Conservation (phyloP, 2,329 filamentous ascomycete genomes). For the Aspergillus costaricaensis region DNA sequence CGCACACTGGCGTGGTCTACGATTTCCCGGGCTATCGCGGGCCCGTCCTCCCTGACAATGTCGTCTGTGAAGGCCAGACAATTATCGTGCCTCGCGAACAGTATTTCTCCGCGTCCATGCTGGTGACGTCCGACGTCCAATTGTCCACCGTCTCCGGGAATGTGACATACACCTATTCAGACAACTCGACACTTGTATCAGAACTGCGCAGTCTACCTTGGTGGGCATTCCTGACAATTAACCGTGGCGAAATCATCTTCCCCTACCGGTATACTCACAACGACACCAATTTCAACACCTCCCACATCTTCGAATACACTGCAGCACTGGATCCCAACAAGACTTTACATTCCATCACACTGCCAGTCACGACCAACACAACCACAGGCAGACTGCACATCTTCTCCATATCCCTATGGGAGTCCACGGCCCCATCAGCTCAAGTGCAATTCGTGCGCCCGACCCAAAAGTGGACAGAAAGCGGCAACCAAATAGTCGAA, state of each 20-base stretch:
- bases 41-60: neutral
- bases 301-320: constrained; percentile 6
- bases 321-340: neutral
- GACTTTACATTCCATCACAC: neutral
- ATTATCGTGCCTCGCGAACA: neutral
- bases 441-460: constrained; percentile 2
- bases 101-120: neutral
- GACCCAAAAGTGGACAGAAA: constrained; percentile 4
- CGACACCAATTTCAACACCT: constrained; percentile 7
- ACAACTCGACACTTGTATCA: neutral
- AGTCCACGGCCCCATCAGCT: neutral
- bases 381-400: neutral
- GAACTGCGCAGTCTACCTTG: constrained; percentile 1
- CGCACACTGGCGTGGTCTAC: neutral
- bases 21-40: neutral
- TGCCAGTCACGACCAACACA: neutral
- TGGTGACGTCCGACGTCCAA: neutral
- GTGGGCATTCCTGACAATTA: constrained; percentile 8
- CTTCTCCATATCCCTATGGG: neutral
- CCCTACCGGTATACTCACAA: constrained; percentile 1
- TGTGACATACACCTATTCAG: constrained; percentile 1
- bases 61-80: constrained; percentile 2
- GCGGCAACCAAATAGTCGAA: constrained; percentile 3
- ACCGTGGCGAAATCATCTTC: constrained; percentile 5
- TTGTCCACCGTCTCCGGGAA: constrained; percentile 1